Evolutionary conservation across 2,329 filamentous ascomycete species (phyloP).

Genomic region (Ascochyta clinopodiicola): DNA sequence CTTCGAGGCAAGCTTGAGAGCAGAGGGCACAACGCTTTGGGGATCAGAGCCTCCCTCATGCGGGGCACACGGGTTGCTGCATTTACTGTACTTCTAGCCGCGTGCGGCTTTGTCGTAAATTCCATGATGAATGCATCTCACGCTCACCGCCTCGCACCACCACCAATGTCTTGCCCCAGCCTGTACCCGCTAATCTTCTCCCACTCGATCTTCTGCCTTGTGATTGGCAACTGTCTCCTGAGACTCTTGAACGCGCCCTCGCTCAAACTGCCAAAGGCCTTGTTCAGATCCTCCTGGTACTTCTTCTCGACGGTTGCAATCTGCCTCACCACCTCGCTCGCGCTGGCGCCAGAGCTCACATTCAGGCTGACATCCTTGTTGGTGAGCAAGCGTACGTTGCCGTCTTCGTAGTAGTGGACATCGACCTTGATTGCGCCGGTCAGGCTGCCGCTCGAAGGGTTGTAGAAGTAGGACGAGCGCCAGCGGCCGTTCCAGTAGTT

Average conservation of each 20-base stretch:
- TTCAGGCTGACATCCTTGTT: slow-evolving; percentile 73
- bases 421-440: slow-evolving; percentile 88
- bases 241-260: slow-evolving; percentile 95
- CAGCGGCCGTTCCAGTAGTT: slow-evolving; percentile 99
- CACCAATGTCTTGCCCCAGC: slow-evolving; percentile 60
- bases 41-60: not conserved
- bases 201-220: slow-evolving; percentile 99
- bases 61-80: not conserved
- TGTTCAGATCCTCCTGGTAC: slow-evolving; percentile 96
- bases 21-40: no score
- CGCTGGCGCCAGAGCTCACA: slow-evolving; percentile 64
- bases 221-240: slow-evolving; percentile 91
- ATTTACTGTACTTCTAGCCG: not conserved
- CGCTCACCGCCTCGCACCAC: slow-evolving; percentile 39
- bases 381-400: slow-evolving; percentile 93
- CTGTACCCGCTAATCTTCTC: slow-evolving; percentile 96
- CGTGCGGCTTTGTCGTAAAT: not conserved
- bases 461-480: slow-evolving; percentile 85
- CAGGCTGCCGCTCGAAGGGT: slow-evolving; percentile 69
- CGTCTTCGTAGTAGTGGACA: slow-evolving; percentile 99
- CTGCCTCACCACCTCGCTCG: slow-evolving; percentile 74
- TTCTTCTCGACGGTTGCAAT: slow-evolving; percentile 83
- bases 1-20: not conserved
- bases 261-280: slow-evolving; percentile 83
- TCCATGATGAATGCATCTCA: not conserved